Conservation (phyloP, 106 monocot species). For the Chionographis japonica region DNA sequence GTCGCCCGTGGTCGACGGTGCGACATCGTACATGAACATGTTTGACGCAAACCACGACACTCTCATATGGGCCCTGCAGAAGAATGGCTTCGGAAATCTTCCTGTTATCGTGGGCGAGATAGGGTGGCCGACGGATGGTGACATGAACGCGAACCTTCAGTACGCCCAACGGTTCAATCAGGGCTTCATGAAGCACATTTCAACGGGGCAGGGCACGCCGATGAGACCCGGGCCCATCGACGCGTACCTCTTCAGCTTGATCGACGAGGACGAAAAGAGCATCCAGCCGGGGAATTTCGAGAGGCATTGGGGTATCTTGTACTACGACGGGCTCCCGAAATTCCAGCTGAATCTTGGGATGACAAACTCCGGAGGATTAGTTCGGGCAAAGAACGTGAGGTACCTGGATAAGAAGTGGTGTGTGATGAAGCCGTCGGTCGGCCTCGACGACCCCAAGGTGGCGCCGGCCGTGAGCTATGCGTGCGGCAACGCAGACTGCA, state of each 20-base stretch:
- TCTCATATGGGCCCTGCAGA: conserved; percentile 64
- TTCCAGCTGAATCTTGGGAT: conserved; percentile 47
- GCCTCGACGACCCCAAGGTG: conserved; percentile 37
- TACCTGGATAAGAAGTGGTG: conserved; percentile 75
- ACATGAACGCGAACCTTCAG: conserved; percentile 57
- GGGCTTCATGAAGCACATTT: conserved; percentile 58
- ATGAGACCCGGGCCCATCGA: conserved; percentile 62
- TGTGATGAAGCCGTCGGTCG: conserved; percentile 56
- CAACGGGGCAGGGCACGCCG: conserved; percentile 61
- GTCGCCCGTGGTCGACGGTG: conserved; percentile 38
- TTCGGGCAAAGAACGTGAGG: conserved; percentile 44
- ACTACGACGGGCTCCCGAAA: conserved; percentile 61
- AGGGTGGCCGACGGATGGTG: conserved; percentile 91
- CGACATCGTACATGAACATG: conserved; percentile 49
- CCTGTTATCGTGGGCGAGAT: conserved; percentile 78
- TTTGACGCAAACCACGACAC: conserved; percentile 91
- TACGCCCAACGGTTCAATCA: conserved; percentile 67
- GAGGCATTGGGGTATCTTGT: conserved; percentile 82
- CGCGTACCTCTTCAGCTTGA: conserved; percentile 76
- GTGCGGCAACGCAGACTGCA: conserved; percentile 70
- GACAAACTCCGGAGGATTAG: conserved; percentile 25
- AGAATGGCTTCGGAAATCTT: conserved; percentile 70
- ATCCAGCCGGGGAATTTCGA: conserved; percentile 85
- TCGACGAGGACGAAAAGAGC: conserved; percentile 86
- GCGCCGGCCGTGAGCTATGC: conserved; percentile 67